Percentiles rank a stretch among this genome's conserved stretches.
Evolutionary conservation across 257 asterid species (phyloP).

Genomic region (Echium plantagineum): DNA sequence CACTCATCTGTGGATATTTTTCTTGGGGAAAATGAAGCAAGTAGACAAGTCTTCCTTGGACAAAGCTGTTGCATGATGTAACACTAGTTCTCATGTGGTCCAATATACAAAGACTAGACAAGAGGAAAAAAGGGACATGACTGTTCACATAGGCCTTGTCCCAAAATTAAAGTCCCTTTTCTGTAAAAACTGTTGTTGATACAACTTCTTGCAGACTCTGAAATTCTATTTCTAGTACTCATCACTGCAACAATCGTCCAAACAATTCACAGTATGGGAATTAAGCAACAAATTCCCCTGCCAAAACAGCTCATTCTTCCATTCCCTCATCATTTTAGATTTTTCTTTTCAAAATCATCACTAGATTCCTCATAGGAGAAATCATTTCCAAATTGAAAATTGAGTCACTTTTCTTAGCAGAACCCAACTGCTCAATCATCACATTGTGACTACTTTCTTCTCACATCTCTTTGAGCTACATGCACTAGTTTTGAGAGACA

Average conservation of each 20-base stretch:
- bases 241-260: background rate
- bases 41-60: slow-evolving; percentile 2
- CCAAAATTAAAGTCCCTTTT: background rate
- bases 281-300: background rate
- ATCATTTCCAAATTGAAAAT: too few species aligned
- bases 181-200: background rate
- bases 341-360: background rate
- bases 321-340: too few species aligned
- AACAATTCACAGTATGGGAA: background rate
- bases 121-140: background rate
- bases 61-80: background rate
- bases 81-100: background rate
- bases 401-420: too few species aligned
- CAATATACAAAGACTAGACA: background rate
- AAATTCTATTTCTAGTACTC: background rate
- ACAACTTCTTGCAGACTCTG: background rate
- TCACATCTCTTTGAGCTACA: slow-evolving; percentile 12
- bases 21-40: slow-evolving; percentile 6
- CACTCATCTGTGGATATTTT: background rate
- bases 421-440: background rate
- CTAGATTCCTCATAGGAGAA: too few species aligned
- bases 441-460: slow-evolving; percentile 12
- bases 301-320: background rate
- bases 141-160: background rate
- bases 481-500: slow-evolving; percentile 10